A percentile compares a stretch with the other conserved stretches of the same genome.
These are phyloP conservation scores for Mycena floridula DNA, from an alignment of 768 basidiomycete genomes.

Conservation along the genomic window DNA sequence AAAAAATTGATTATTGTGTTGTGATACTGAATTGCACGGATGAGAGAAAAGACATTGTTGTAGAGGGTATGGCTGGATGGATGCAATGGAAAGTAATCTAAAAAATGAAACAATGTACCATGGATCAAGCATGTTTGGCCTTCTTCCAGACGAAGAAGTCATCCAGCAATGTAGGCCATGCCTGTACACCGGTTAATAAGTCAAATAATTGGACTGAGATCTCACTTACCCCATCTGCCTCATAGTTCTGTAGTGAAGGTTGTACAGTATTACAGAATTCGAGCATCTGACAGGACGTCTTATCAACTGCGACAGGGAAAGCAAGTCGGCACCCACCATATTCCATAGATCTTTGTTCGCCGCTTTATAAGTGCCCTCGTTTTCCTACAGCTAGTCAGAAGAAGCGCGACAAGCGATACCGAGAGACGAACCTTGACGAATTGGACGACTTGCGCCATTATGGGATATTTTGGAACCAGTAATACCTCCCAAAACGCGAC, in stretches of 20 bases:
- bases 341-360: constrained; percentile 83
- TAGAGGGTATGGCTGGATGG: too few relatives aligned
- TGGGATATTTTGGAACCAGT: constrained; percentile 57
- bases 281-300: constrained; percentile 43
- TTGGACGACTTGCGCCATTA: constrained; percentile 57
- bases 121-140: too few relatives aligned
- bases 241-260: constrained; percentile 58
- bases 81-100: too few relatives aligned
- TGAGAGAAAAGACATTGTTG: too few relatives aligned
- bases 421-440: constrained; percentile 50
- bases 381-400: constrained; percentile 31
- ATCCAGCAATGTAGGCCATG: constrained; percentile 80
- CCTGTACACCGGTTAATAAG: constrained; percentile 34
- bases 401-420: not conserved
- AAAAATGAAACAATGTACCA: too few relatives aligned
- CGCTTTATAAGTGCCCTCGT: constrained; percentile 60
- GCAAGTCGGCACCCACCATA: constrained; percentile 46
- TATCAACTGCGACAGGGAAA: not conserved
- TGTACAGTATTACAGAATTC: constrained; percentile 69
- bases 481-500: constrained; percentile 73
- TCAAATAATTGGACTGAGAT: not conserved
- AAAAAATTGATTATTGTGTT: too few relatives aligned
- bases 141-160: constrained; percentile 72
- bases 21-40: too few relatives aligned
- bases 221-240: constrained; percentile 65